Evolutionary conservation across 2,329 filamentous ascomycete genomes (phyloP).

Genomic region (Diplocarpon rosae): DNA sequence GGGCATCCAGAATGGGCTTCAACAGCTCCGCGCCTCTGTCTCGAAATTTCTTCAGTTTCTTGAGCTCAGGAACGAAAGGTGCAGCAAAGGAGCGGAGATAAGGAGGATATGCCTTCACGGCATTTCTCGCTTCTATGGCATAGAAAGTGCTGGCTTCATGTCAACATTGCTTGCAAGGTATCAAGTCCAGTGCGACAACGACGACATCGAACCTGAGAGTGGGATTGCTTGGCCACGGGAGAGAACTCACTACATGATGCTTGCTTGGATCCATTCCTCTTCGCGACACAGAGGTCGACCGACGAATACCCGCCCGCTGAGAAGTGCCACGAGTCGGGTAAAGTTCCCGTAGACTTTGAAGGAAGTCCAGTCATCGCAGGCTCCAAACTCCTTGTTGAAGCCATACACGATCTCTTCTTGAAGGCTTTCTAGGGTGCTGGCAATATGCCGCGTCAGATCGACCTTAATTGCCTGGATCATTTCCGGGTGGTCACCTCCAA

Average conservation of each 20-base stretch:
- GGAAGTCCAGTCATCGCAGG: constrained; percentile 14
- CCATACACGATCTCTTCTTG: constrained; percentile 16
- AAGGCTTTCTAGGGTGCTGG: constrained; percentile 5
- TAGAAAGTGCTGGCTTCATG: background rate
- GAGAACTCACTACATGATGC: too few species aligned
- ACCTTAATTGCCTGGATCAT: background rate
- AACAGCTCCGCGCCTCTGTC: constrained; percentile 9
- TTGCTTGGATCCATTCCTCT: background rate
- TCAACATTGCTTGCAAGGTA: background rate
- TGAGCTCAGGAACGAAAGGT: constrained; percentile 10
- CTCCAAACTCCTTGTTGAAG: constrained; percentile 14
- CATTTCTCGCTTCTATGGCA: constrained; percentile 5
- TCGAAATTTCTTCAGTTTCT: constrained; percentile 8
- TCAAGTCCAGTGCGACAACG: too few species aligned
- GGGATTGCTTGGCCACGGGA: too few species aligned
- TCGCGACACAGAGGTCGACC: background rate
- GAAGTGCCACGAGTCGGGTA: background rate
- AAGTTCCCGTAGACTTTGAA: background rate
- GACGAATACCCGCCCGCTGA: background rate
- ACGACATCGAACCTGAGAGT: too few species aligned
- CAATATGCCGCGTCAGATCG: background rate
- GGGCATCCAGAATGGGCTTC: constrained; percentile 10
- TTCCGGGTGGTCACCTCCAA: background rate
- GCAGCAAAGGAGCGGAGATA: constrained; percentile 9
- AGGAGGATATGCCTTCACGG: constrained; percentile 4